Conservation (phyloP, 177 flowering plant species). For the Vitis hybrid region DNA sequence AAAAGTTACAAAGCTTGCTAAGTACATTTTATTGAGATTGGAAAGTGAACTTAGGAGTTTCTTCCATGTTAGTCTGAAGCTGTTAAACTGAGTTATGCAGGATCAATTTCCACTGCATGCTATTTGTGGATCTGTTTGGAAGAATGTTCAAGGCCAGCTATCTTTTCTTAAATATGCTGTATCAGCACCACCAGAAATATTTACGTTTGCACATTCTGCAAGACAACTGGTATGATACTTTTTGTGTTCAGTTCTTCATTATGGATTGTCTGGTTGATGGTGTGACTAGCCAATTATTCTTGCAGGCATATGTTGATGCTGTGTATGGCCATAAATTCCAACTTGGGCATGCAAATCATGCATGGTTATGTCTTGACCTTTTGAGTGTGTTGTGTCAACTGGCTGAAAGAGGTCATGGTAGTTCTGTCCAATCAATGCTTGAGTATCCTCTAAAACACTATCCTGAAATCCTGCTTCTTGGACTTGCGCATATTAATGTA, state of each 20-base stretch:
- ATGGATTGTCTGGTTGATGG: neutral
- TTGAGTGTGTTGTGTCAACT: conserved; percentile 79
- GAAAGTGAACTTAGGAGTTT: neutral
- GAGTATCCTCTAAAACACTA: conserved; percentile 74
- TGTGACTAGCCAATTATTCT: conserved; percentile 4
- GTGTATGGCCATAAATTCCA: conserved; percentile 55
- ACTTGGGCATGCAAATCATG: conserved; percentile 54
- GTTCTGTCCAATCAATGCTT: conserved; percentile 58
- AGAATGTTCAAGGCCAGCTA: conserved; percentile 85
- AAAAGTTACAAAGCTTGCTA: neutral
- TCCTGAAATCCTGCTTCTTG: conserved; percentile 81
- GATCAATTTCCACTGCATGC: conserved; percentile 92
- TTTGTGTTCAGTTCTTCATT: neutral
- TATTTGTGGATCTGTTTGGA: conserved; percentile 90
- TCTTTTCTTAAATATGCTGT: conserved; percentile 93
- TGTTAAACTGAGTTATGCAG: conserved; percentile 39
- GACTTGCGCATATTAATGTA: conserved; percentile 83
- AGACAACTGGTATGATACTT: conserved; percentile 64
- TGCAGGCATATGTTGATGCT: conserved; percentile 64
- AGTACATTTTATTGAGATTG: neutral
- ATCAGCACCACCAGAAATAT: conserved; percentile 72
- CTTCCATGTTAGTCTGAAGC: conserved; percentile 4
- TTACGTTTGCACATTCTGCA: conserved; percentile 68
- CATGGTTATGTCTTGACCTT: conserved; percentile 88
- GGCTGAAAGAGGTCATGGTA: conserved; percentile 88